Evolutionary conservation across 108 stramenopile species (phyloP).

Genomic region (Fragilariopsis cylindrus): DNA sequence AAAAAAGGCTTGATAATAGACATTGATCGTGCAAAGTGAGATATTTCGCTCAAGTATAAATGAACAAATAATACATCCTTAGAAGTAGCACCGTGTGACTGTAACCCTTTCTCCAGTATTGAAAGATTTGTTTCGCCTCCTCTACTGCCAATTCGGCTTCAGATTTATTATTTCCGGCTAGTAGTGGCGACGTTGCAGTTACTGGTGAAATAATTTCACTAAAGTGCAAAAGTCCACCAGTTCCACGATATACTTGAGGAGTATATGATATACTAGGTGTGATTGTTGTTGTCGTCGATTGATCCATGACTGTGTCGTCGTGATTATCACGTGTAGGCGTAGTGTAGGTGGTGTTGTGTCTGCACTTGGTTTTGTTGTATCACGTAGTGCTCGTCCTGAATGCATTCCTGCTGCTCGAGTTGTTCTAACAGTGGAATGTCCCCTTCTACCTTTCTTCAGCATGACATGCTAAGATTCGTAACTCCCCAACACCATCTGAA

Average conservation of each 20-base stretch:
- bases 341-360: background rate
- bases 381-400: background rate
- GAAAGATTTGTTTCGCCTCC: constrained; percentile 57
- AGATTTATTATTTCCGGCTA: constrained; percentile 16
- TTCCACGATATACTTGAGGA: constrained; percentile 52
- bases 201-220: constrained; percentile 68
- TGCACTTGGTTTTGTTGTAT: background rate
- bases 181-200: constrained; percentile 32
- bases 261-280: constrained; percentile 7
- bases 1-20: constrained; percentile 84
- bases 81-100: constrained; percentile 44
- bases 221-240: constrained; percentile 71
- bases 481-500: constrained; percentile 77
- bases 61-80: constrained; percentile 91
- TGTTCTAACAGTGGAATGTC: constrained; percentile 17
- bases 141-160: constrained; percentile 67
- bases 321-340: background rate
- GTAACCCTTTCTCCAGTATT: constrained; percentile 38
- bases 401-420: background rate
- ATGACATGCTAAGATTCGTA: constrained; percentile 76
- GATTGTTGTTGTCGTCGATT: background rate
- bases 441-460: constrained; percentile 66
- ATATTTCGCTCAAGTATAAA: constrained; percentile 90
- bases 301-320: background rate
- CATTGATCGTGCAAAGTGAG: constrained; percentile 90